Evolutionary conservation across 2,329 filamentous ascomycete species (phyloP), one percentile per base, ranked within the genome.

Genomic region (Stromatinia cepivora): DNA sequence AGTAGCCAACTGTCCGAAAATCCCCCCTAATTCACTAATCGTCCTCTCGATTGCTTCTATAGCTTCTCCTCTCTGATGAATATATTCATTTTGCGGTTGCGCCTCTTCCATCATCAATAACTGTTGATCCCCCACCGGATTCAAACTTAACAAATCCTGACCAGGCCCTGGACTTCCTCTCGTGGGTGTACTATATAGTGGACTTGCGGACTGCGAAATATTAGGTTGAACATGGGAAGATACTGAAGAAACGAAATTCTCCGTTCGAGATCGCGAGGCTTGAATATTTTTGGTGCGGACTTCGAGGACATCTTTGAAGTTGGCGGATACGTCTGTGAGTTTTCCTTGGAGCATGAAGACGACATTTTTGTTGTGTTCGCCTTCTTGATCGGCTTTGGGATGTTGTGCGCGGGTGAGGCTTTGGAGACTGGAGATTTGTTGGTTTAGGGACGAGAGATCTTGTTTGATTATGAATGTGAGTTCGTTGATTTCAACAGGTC

Each of bases 401-500:
- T 94, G 91, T 80, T 94, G 90, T 70, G 92, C 87, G 67, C 89
- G 87, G 20, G 93, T 90, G 58, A 97, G 85, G 9, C 86, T 82
- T 78, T 97, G 92, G n/a, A 99, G 84, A 13, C 85, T 84, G 58
- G 91, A 91, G 75, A 98, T 98, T 78, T 97, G 92, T 74, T 93
- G 89, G 81, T 97, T 98, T 70, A 92, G 80, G 6, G 86, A 88
- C 1, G 93, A 92, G 66, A 98, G 87, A 77, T 98, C 94, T 84
- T 98, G 94, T 82, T 98, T 98, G 84, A 98, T 97, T 78, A 98
- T 92, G 78, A 94, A 97, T 10, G 94, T 97, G 79, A 97, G 88
- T 81, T 98, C 93, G 80, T 95, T 95, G 80, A 98, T 97, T 81
- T 99, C 95, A 68, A 97, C 92, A 0, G 95, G 93, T 79, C 92